Base-by-base conservation (phyloP, 108 stramenopile species). In the Fragilariopsis cylindrus region DNA sequence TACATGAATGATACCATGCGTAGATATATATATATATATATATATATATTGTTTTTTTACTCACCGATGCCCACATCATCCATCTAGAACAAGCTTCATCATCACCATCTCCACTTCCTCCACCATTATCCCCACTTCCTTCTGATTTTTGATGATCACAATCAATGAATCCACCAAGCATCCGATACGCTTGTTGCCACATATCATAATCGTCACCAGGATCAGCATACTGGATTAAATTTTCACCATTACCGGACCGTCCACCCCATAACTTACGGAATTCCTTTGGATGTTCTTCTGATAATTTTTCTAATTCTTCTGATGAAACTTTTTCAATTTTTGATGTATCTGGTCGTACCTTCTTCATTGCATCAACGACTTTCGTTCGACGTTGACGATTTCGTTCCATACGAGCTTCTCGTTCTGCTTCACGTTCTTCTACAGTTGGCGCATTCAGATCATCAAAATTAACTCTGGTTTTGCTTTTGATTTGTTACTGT, bases 61-160 rank as follows among this genome's bases (percentile, higher is more conserved):
- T 81, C 75, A 92, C 91, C 79, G 93, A 82, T 39, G 91, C 90
- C 89, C 90, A 94, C 69, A 92, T 82, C 91, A 90, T 89, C 93
- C 93, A 94, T 18, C 91, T 75, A 13, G 82, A 81, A 72, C 93
- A 94, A 39, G 80, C 83, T 15, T 76, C 53, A 44, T 74, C 69
- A 54, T 79, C 57, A 50, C 80, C 70, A n/a, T 82, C 65, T 53
- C 80, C 77, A 55, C 85, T 80, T 18, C 60, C 64, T n/a, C 68
- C 64, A 1, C 72, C 82, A 8, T 78, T 78, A 46, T 72, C 58
- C 19, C 64, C 48, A 56, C 56, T 49, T n/a, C 65, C 67, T 48
- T 78, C 66, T 7, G n/a, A 18, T 58, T 79, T 74, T 46, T 69
- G 16, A 68, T 90, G 81, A 70, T 90, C 89, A 63, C 93, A 94